Percentiles rank a stretch among this genome's conserved stretches.
Evolutionary conservation across 2,329 filamentous ascomycete species (phyloP).

Genomic region (Penicillium paneum): DNA sequence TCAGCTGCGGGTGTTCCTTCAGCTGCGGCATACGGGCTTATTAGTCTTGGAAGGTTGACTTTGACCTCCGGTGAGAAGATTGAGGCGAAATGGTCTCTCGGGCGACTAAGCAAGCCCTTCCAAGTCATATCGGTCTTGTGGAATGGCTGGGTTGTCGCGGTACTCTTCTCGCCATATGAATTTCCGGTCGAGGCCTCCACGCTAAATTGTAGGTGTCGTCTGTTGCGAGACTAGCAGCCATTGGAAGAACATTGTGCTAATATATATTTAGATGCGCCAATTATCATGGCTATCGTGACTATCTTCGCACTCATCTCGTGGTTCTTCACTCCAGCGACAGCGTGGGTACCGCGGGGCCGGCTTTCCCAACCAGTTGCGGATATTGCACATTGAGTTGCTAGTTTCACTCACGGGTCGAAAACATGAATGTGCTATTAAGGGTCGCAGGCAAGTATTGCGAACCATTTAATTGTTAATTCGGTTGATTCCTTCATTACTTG

Average conservation of each 20-base stretch:
- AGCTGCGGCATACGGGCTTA: slow-evolving; percentile 52
- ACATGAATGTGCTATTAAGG: background rate
- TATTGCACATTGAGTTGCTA: background rate
- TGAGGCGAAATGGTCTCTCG: slow-evolving; percentile 44
- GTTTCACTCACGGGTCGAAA: background rate
- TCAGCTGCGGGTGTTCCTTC: slow-evolving; percentile 54
- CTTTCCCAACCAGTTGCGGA: background rate
- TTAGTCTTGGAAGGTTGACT: slow-evolving; percentile 50
- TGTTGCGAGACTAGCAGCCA: background rate
- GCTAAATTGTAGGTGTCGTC: background rate
- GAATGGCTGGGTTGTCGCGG: slow-evolving; percentile 51
- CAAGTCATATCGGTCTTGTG: slow-evolving; percentile 49
- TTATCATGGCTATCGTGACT: background rate
- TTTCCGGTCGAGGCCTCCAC: slow-evolving; percentile 38
- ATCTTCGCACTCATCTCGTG: background rate
- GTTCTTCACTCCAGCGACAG: background rate
- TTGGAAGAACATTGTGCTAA: background rate
- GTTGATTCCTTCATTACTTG: background rate
- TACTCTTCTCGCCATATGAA: slow-evolving; percentile 47
- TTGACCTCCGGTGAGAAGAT: slow-evolving; percentile 43
- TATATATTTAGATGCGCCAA: background rate
- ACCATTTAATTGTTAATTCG: too few relatives aligned
- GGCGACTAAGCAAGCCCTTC: slow-evolving; percentile 47
- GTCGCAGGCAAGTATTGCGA: background rate
- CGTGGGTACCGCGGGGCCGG: background rate